A percentile compares a stretch with the other conserved stretches of the same genome.
Conservation (phyloP, 1,139 yeast genomes). For the Kodamaea derodonti region DNA sequence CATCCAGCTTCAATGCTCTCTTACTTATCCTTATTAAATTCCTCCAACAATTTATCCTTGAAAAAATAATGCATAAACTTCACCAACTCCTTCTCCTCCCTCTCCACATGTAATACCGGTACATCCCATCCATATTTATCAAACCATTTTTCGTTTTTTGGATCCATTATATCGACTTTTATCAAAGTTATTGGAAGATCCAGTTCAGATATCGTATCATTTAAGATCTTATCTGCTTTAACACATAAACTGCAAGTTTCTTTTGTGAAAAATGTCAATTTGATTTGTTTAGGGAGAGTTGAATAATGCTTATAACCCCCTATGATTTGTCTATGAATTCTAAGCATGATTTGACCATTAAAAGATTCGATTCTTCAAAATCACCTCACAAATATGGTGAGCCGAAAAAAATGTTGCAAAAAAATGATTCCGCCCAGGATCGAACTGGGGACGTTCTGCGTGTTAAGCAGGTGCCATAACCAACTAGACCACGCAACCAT, state of each 20-base stretch:
- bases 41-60: conserved; percentile 53
- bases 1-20: background rate
- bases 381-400: too few relatives aligned
- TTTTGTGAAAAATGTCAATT: conserved; percentile 68
- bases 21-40: conserved; percentile 23
- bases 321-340: background rate
- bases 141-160: conserved; percentile 69
- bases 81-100: conserved; percentile 42
- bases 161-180: conserved; percentile 61
- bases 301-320: too few relatives aligned
- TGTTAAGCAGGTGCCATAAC: conserved; percentile 99
- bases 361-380: background rate
- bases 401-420: conserved; percentile 13
- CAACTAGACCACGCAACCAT: conserved; percentile 86
- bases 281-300: conserved; percentile 6
- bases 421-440: conserved; percentile 96
- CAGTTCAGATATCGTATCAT: conserved; percentile 34
- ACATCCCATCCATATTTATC: conserved; percentile 85
- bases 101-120: conserved; percentile 77
- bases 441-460: conserved; percentile 99
- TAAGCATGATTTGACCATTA: background rate
- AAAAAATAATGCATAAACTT: conserved; percentile 78
- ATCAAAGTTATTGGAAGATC: conserved; percentile 29
- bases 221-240: conserved; percentile 57
- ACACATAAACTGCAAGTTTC: conserved; percentile 77